Percentiles rank a stretch among this genome's conserved stretches.
Conservation (phyloP, 495 filamentous ascomycete species). For the Trichoderma virens region DNA sequence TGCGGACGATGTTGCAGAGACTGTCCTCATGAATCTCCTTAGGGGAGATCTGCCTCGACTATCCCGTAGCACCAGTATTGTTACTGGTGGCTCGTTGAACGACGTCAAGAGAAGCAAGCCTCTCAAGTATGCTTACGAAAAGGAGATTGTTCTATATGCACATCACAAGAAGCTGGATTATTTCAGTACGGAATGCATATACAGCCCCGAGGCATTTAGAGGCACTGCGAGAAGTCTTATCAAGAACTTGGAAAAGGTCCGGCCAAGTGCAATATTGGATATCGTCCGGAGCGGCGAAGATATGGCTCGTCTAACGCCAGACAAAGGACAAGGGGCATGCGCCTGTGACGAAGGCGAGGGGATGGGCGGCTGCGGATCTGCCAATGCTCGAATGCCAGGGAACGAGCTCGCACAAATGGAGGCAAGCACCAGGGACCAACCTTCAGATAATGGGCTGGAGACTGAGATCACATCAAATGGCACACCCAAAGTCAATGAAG, state of each 20-base stretch:
- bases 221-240: constrained; percentile 86
- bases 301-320: constrained; percentile 62
- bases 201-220: constrained; percentile 95
- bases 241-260: constrained; percentile 87
- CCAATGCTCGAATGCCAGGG: constrained; percentile 52
- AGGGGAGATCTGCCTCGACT: constrained; percentile 84
- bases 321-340: constrained; percentile 8
- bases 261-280: constrained; percentile 90
- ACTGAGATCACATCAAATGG: constrained; percentile 11
- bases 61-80: constrained; percentile 83
- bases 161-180: constrained; percentile 95
- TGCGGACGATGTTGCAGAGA: constrained; percentile 97
- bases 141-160: constrained; percentile 96
- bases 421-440: constrained; percentile 36
- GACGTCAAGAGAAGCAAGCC: constrained; percentile 91
- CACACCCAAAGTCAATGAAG: not conserved
- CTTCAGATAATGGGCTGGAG: constrained; percentile 13
- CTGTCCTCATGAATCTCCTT: constrained; percentile 93
- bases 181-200: constrained; percentile 97
- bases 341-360: constrained; percentile 32
- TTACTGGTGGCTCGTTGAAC: constrained; percentile 65
- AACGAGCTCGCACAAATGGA: constrained; percentile 76
- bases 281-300: constrained; percentile 93
- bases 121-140: constrained; percentile 96
- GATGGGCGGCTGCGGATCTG: constrained; percentile 56